Base-by-base conservation (phyloP, 2,329 filamentous ascomycete species). In the Endoconidiophora laricicola region DNA sequence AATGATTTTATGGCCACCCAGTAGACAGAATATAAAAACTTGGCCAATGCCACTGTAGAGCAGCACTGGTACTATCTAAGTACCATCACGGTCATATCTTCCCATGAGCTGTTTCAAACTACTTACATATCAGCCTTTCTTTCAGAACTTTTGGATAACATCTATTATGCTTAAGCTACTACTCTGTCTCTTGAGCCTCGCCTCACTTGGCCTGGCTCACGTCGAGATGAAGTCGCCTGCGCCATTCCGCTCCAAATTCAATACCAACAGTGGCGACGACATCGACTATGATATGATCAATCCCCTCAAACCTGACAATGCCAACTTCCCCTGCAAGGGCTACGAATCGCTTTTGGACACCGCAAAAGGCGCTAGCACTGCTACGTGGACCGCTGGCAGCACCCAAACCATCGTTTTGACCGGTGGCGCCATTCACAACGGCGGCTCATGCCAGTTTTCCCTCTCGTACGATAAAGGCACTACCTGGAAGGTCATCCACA, bases 381-480 rank as follows among this genome's bases (percentile, higher is more conserved):
- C 67, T 2, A 70, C 64, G 1, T 79, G 78, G 59, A 56, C 60
- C 4, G 68, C 72, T 2, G 78, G 78, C 4, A 61, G 65, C 16
- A 64, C 62, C 10, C 76, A 79, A 58, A 66, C 68, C 20, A 63
- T 80, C 57, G 68, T 66, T 14, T 57, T 81, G n/a, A 61, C 63
- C 18, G 78, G 78, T 2, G 66, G 66, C n/a, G 66, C 69, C 2
- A 62, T 60, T 6, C 76, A 79, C 58, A 63, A 63, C 5, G 77
- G 78, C 2, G 78, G 78, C 5, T 80, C 74, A 3, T 82, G 78
- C 56, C 78, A 83, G 58, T 65, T 79, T 6, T 70, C 74, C 0
- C 60, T 83, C 6, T 79, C 76, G 2, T 76, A 76, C 56, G 76
- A 83, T 58, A 65, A 69, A n/a, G 77, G 76, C 4, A 59, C 63